Evolutionary conservation across 2,329 filamentous ascomycete genomes (phyloP).

Genomic region (Kalmusia sp.): DNA sequence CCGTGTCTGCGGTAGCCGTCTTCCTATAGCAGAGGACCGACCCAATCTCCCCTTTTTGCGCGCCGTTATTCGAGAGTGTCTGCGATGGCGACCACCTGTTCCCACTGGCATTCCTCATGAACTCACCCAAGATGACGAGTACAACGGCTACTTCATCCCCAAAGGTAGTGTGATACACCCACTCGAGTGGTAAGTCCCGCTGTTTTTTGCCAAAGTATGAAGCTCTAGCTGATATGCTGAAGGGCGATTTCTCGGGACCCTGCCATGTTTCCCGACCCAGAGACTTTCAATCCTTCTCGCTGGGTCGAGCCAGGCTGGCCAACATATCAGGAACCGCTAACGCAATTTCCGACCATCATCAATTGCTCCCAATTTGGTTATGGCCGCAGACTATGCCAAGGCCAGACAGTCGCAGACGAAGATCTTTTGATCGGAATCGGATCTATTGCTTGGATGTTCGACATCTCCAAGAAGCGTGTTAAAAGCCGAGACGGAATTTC

Average conservation of each 20-base stretch:
- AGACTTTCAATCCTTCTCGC: conserved; percentile 64
- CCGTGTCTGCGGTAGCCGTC: conserved; percentile 47
- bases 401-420: conserved; percentile 51
- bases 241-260: conserved; percentile 63
- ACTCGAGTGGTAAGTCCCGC: conserved; percentile 49
- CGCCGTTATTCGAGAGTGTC: conserved; percentile 47
- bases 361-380: conserved; percentile 63
- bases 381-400: conserved; percentile 57
- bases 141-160: conserved; percentile 64
- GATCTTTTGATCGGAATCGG: conserved; percentile 53
- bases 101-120: conserved; percentile 61
- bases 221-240: conserved; percentile 17
- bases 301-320: conserved; percentile 67
- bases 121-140: conserved; percentile 62
- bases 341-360: conserved; percentile 59
- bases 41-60: conserved; percentile 49
- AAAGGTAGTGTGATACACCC: conserved; percentile 58
- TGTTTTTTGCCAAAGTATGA: background rate
- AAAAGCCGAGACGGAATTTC: conserved; percentile 22
- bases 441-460: conserved; percentile 55
- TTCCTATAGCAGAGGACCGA: conserved; percentile 46
- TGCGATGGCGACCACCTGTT: conserved; percentile 55
- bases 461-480: conserved; percentile 32
- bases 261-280: conserved; percentile 68
- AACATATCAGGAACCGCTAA: conserved; percentile 61